phyloP scores from a whole-genome alignment of 1,139 yeast genomes.

The Yamadazyma dushanensis region DNA sequence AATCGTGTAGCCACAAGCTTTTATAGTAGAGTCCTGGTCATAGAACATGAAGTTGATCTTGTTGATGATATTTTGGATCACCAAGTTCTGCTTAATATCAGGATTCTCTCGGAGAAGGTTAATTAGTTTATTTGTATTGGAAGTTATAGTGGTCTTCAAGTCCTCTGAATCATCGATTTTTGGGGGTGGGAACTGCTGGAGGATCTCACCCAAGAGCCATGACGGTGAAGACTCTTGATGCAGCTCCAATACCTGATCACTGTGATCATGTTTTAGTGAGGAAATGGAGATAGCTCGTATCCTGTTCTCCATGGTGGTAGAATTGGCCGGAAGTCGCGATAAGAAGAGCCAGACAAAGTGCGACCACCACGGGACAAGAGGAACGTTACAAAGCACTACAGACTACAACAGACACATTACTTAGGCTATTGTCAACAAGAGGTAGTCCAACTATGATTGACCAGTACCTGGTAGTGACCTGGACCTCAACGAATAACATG shows the following conservation, averaged over 20 bases:
- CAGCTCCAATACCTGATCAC: neutral
- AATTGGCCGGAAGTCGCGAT: too few relatives aligned
- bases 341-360: too few relatives aligned
- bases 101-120: conserved; percentile 59
- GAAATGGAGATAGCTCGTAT: conserved; percentile 18
- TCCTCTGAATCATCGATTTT: conserved; percentile 6
- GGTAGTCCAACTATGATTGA: too few relatives aligned
- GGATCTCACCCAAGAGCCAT: conserved; percentile 17
- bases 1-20: conserved; percentile 75
- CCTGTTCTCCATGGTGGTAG: conserved; percentile 14
- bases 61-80: conserved; percentile 58
- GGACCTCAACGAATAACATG: too few relatives aligned
- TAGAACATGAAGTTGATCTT: conserved; percentile 62
- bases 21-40: conserved; percentile 59
- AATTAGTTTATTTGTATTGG: conserved; percentile 65
- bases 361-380: too few relatives aligned
- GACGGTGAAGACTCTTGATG: conserved; percentile 12
- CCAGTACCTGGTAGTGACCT: too few relatives aligned
- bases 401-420: too few relatives aligned
- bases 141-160: conserved; percentile 33
- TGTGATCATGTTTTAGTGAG: conserved; percentile 12
- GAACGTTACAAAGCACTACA: too few relatives aligned
- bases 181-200: conserved; percentile 14
- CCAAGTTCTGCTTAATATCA: conserved; percentile 62
- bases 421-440: too few relatives aligned